Evolutionary conservation across 2,329 filamentous ascomycete species (phyloP).

Genomic region (Botrytis porri): DNA sequence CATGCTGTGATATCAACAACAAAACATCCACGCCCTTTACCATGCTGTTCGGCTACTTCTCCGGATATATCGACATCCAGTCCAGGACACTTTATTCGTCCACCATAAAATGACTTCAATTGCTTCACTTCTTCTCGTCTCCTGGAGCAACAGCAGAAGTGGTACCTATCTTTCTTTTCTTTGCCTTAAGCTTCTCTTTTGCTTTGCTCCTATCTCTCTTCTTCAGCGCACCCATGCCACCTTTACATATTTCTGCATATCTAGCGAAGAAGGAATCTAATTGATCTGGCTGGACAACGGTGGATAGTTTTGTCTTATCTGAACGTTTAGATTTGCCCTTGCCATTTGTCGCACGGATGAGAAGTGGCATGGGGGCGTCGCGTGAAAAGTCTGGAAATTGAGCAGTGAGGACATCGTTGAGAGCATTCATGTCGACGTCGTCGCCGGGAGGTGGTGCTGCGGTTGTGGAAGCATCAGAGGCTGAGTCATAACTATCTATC

Average conservation of each 20-base stretch:
- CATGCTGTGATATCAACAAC: not conserved
- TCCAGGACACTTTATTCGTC: not conserved
- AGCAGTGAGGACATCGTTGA: conserved; percentile 39
- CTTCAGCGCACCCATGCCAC: conserved; percentile 84
- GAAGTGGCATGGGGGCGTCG: conserved; percentile 61
- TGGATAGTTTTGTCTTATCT: conserved; percentile 71
- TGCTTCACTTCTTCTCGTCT: conserved; percentile 31
- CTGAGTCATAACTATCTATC: not conserved
- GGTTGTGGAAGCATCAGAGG: not conserved
- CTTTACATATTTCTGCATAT: conserved; percentile 90
- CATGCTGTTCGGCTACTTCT: not conserved
- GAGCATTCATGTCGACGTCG: conserved; percentile 5
- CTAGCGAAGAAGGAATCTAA: conserved; percentile 76
- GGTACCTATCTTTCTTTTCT: conserved; percentile 45
- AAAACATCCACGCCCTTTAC: not conserved
- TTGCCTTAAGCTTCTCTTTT: conserved; percentile 74
- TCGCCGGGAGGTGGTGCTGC: not conserved
- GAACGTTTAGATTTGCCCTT: not conserved
- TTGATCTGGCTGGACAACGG: conserved; percentile 72
- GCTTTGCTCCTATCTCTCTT: conserved; percentile 88
- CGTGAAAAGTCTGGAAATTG: conserved; percentile 60
- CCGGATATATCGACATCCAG: not conserved
- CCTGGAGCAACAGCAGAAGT: not conserved
- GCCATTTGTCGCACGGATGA: conserved; percentile 56
- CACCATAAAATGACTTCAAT: conserved; percentile 6